Conservation (phyloP, 2,329 filamentous ascomycete species). For the Scedosporium boydii region DNA sequence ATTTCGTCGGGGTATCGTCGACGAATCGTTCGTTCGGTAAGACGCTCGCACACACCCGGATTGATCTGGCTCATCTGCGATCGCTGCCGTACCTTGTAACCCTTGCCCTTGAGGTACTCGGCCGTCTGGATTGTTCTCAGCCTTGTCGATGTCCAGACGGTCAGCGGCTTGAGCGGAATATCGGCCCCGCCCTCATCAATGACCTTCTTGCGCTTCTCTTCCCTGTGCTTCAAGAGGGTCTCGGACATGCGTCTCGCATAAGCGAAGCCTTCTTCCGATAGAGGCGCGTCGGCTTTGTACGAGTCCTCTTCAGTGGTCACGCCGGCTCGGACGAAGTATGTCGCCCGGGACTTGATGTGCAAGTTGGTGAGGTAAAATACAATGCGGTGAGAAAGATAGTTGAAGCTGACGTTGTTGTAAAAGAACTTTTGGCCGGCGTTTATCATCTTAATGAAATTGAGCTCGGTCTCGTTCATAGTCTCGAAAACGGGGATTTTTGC, state of each 20-base stretch:
- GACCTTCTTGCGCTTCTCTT: slow-evolving; percentile 65
- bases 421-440: slow-evolving; percentile 89
- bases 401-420: slow-evolving; percentile 95
- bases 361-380: slow-evolving; percentile 97
- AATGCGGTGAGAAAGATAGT: slow-evolving; percentile 91
- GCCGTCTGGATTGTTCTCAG: slow-evolving; percentile 86
- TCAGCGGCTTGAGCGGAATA: slow-evolving; percentile 66
- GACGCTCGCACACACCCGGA: slow-evolving; percentile 89
- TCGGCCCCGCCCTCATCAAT: slow-evolving; percentile 59
- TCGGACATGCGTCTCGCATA: slow-evolving; percentile 85
- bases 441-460: slow-evolving; percentile 99
- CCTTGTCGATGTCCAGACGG: slow-evolving; percentile 91
- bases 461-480: slow-evolving; percentile 86
- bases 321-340: slow-evolving; percentile 85
- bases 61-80: slow-evolving; percentile 98
- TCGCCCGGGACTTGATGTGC: slow-evolving; percentile 90
- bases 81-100: slow-evolving; percentile 80
- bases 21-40: slow-evolving; percentile 75
- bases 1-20: slow-evolving; percentile 83
- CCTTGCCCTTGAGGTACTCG: slow-evolving; percentile 65
- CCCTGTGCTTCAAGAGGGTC: slow-evolving; percentile 70
- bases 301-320: slow-evolving; percentile 80
- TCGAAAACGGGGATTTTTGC: slow-evolving; percentile 93
- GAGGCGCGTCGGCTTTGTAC: slow-evolving; percentile 80
- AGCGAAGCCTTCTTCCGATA: slow-evolving; percentile 69